A percentile compares a stretch with the other conserved stretches of the same genome.
Conservation (phyloP, 2,329 filamentous ascomycete species). For the Oidium heveae region DNA sequence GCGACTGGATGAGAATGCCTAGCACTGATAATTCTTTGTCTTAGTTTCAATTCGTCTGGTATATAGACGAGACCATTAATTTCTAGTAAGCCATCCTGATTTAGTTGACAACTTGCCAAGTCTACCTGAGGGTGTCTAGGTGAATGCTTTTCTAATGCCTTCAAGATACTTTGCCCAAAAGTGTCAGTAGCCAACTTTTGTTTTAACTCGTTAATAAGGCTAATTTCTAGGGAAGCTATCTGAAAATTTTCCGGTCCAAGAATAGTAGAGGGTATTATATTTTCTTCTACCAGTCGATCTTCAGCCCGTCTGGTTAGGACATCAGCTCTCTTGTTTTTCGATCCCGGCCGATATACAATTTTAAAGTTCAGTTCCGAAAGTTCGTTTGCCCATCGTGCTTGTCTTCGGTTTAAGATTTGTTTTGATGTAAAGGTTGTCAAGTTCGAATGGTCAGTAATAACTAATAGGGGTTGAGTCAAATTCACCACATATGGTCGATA, state of each 20-base stretch:
- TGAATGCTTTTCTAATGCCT: not conserved
- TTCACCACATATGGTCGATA: not conserved
- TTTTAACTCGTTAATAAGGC: not conserved
- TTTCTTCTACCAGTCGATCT: not conserved
- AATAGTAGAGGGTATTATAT: not conserved
- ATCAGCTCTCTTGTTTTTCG: not conserved
- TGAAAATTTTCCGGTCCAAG: not conserved
- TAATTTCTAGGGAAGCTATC: not conserved
- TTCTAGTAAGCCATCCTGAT: not conserved
- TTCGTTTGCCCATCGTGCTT: not conserved
- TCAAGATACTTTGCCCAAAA: not conserved
- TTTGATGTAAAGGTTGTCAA: not conserved
- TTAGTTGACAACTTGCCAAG: not conserved
- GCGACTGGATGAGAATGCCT: not conserved
- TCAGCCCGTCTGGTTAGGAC: not conserved
- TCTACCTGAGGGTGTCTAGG: not conserved
- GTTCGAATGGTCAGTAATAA: not conserved
- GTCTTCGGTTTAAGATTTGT: not conserved
- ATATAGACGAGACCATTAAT: not conserved
- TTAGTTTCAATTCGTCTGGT: not conserved
- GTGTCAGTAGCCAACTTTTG: not conserved
- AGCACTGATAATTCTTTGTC: not conserved
- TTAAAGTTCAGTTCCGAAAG: not conserved
- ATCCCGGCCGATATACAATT: not conserved
- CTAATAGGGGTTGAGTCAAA: not conserved